Base-by-base conservation (phyloP, 2,329 filamentous ascomycete species). In the Fusarium guadeloupense region DNA sequence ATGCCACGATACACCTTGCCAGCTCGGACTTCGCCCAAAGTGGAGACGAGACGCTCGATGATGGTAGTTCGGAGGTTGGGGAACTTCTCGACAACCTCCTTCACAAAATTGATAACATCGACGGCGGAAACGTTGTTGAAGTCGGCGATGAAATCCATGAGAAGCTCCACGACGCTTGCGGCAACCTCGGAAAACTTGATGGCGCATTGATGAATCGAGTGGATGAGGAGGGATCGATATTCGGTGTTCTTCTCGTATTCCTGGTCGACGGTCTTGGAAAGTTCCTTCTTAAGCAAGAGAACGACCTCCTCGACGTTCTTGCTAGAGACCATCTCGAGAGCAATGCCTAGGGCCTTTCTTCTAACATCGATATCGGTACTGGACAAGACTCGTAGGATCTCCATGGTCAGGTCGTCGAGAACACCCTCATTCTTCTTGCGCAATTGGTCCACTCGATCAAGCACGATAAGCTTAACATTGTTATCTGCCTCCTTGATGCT, bases 141-240 rank as follows among this genome's bases (percentile, higher is more conserved):
- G 76, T 99, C 95, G 45, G 91, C 92, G 71, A 99, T 97, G 74
- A 98, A 98, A 77, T 99, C 95, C 95, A 99, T 99, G 48, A 99
- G 85, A 38, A 97, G 85, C 65, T 95, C 95, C 49, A 99, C 95
- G 14, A 99, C 95, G 72, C 92, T 98, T 39, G 94, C 91, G 21
- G 95, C 95, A 61, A 99, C 94, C 77, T 99, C 94, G 10, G 95
- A 98, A 81, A 98, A 98, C 74, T 96, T 97, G 83, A 99, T 98
- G 69, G 95, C 95, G 76, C 95, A 98, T 75, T 96, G 93, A 76
- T 99, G 95, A 72, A 99, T 99, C 31, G 93, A 92, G 76, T 97
- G 93, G 67, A 99, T 98, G 59, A 99, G 84, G 9, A 99, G 85
- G 71, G 96, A 93, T 69, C 95, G 90, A 77, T 97, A 97, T 77